Conservation (phyloP, 2,329 filamentous ascomycete species). For the Penicillium paneum region DNA sequence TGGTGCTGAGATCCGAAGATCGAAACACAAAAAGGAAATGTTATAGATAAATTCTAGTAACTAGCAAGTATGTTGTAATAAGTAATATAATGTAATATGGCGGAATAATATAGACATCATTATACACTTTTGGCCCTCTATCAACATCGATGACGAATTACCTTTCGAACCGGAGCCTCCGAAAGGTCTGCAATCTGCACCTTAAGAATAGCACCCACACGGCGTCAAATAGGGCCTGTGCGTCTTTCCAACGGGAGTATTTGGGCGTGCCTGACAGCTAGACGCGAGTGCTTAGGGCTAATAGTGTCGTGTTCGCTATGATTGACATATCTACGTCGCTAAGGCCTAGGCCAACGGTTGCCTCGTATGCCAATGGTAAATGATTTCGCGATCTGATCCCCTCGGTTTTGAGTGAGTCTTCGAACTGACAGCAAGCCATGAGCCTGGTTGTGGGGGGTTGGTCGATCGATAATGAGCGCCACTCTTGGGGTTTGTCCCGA, state of each 20-base stretch:
- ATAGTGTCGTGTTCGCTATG: neutral
- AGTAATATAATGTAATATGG: neutral
- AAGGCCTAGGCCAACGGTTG: neutral
- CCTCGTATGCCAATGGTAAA: neutral
- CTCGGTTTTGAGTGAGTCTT: neutral
- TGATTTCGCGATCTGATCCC: slow-evolving; percentile 9
- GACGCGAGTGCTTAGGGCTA: slow-evolving; percentile 1
- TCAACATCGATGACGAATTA: neutral
- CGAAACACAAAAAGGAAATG: slow-evolving; percentile 6
- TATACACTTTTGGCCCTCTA: neutral
- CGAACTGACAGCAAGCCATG: neutral
- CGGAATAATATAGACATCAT: neutral
- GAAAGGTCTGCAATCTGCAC: slow-evolving; percentile 20
- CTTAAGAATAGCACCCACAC: slow-evolving; percentile 23
- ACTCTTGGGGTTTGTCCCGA: slow-evolving; percentile 7
- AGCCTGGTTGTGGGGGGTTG: slow-evolving; percentile 2
- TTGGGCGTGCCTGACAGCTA: slow-evolving; percentile 11
- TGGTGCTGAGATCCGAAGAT: slow-evolving; percentile 22
- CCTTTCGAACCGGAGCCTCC: slow-evolving; percentile 8
- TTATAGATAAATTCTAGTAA: neutral
- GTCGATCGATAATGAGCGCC: slow-evolving; percentile 24
- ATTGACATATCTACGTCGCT: neutral
- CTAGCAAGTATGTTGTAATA: neutral
- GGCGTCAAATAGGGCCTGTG: slow-evolving; percentile 15
- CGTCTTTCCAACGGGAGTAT: neutral